Conservation (phyloP, 202 grass and related monocot species). For the Carex sylvatica region DNA sequence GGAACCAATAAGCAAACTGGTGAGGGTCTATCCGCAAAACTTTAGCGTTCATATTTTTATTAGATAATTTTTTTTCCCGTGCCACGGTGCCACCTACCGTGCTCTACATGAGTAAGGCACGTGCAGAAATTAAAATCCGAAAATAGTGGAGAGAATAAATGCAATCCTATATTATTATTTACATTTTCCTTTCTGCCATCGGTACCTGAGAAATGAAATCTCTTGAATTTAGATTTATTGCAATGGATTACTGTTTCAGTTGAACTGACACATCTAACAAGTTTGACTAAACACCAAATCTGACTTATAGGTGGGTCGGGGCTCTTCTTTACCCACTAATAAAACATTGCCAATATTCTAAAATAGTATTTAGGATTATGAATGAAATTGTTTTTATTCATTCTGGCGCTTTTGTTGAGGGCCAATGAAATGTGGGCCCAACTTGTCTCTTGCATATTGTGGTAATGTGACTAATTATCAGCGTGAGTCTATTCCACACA, state of each 20-base stretch:
- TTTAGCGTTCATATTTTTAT: background rate
- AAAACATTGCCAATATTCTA: background rate
- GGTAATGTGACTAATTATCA: background rate
- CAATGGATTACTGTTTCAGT: background rate
- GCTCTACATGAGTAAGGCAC: constrained; percentile 6
- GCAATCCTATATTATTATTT: background rate
- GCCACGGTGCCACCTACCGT: background rate
- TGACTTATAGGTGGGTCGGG: background rate
- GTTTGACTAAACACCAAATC: constrained; percentile 20
- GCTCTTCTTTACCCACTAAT: background rate
- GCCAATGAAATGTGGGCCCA: background rate
- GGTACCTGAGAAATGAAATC: background rate
- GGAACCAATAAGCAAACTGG: background rate
- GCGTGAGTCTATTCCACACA: background rate
- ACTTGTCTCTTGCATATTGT: constrained; percentile 12
- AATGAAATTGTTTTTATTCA: background rate
- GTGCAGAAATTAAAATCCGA: background rate
- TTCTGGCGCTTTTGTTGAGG: background rate
- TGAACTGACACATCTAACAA: constrained; percentile 5
- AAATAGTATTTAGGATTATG: background rate
- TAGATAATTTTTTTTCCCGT: background rate
- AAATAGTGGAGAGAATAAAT: constrained; percentile 8
- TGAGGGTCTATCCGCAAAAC: background rate
- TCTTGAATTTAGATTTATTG: background rate
- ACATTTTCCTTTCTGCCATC: background rate